Conservation (phyloP, 345 rosid genomes). For the Pelargonium nanum region DNA sequence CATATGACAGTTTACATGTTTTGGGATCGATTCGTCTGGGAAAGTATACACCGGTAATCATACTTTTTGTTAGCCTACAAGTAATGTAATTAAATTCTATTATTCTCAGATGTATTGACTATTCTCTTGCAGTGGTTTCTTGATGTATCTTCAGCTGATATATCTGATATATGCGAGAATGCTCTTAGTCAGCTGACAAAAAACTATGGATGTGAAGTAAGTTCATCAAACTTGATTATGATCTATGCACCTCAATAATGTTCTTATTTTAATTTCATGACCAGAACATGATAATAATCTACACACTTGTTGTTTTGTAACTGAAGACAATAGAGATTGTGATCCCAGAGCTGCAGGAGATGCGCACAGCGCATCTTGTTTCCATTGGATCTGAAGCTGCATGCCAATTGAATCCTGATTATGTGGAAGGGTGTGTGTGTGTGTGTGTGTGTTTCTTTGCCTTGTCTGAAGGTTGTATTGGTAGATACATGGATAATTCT, state of each 20-base stretch:
- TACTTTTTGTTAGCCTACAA: slow-evolving; percentile 12
- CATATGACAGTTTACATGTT: slow-evolving; percentile 28
- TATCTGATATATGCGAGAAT: slow-evolving; percentile 67
- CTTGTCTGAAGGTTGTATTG: background rate
- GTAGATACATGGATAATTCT: background rate
- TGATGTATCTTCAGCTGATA: slow-evolving; percentile 65
- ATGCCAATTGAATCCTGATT: slow-evolving; percentile 38
- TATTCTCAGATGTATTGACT: slow-evolving; percentile 2
- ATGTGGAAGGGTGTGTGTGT: slow-evolving; percentile 75
- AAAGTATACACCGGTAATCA: slow-evolving; percentile 51
- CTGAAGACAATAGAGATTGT: slow-evolving; percentile 63
- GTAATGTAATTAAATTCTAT: background rate
- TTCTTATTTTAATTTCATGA: background rate
- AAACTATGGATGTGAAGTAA: slow-evolving; percentile 70
- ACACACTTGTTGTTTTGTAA: slow-evolving; percentile 9
- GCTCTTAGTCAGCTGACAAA: slow-evolving; percentile 44
- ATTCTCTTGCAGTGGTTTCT: slow-evolving; percentile 70
- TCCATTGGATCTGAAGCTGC: slow-evolving; percentile 54
- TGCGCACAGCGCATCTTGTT: slow-evolving; percentile 68
- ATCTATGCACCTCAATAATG: slow-evolving; percentile 2
- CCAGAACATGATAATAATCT: background rate
- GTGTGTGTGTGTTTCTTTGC: slow-evolving; percentile 15
- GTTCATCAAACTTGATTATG: slow-evolving; percentile 14
- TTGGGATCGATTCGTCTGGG: slow-evolving; percentile 64
- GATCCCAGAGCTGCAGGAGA: slow-evolving; percentile 73